phyloP scores from a whole-genome alignment of 371 early-diverging fungal genomes.

The Actinomortierella wolfii region DNA sequence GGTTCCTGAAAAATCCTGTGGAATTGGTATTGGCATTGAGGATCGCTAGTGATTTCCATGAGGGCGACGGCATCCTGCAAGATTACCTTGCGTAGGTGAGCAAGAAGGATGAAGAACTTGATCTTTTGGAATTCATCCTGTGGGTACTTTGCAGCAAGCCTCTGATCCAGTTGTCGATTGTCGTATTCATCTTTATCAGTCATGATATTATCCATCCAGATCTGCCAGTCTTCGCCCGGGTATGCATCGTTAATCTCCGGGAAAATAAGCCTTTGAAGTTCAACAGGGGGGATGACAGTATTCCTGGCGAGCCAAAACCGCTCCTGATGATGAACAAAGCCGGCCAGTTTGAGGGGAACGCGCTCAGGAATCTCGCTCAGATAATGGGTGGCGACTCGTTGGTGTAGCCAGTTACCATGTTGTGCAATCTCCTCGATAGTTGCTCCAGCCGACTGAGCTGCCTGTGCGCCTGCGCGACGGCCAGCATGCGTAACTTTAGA shows the following conservation, averaged over 20 bases:
- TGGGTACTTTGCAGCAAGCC: neutral
- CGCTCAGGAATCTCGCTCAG: neutral
- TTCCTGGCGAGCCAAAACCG: neutral
- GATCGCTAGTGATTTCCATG: conserved; percentile 4
- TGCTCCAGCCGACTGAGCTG: neutral
- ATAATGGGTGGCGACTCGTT: conserved; percentile 3
- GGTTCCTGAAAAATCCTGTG: conserved; percentile 10
- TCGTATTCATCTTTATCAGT: conserved; percentile 2
- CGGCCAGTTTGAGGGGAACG: neutral
- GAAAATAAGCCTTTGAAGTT: neutral
- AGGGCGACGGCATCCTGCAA: conserved; percentile 23
- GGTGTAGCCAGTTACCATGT: conserved; percentile 1
- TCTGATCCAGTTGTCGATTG: neutral
- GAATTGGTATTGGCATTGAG: conserved; percentile 3
- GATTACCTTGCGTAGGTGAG: conserved; percentile 27
- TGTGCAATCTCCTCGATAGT: neutral
- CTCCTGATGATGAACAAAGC: neutral
- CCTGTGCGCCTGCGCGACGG: neutral
- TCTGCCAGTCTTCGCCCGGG: conserved; percentile 5
- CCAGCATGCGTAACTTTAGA: neutral
- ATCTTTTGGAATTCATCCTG: neutral
- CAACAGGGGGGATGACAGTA: conserved; percentile 1
- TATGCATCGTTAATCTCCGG: conserved; percentile 2
- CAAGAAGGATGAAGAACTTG: conserved; percentile 10
- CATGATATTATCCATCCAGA: conserved; percentile 19